Conservation (phyloP, 2,329 filamentous ascomycete genomes). For the Cadophora sp. region DNA sequence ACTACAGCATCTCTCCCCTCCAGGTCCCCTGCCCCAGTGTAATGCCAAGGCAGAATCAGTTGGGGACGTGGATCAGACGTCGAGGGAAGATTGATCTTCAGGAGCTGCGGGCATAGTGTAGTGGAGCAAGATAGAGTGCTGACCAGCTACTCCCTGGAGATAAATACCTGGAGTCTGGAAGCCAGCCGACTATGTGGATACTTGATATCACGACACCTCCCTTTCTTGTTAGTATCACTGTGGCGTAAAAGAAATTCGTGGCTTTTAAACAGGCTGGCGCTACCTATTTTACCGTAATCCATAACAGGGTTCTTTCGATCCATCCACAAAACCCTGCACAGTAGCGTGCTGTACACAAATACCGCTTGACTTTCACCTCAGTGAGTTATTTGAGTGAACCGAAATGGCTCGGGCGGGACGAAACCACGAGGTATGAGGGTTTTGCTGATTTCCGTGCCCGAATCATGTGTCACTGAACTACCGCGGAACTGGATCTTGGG, state of each 20-base stretch:
- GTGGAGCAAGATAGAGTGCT: constrained; percentile 2
- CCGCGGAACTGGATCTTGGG: background rate
- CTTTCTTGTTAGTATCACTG: background rate
- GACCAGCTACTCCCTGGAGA: background rate
- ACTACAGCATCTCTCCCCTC: background rate
- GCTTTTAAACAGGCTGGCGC: background rate
- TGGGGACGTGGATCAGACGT: constrained; percentile 8
- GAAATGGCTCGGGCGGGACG: background rate
- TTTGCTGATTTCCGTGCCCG: background rate
- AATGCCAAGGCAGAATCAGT: background rate
- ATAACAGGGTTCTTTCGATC: background rate
- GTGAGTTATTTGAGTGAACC: background rate
- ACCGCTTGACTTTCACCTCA: background rate
- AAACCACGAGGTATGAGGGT: background rate
- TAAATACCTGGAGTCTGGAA: background rate
- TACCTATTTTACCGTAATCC: constrained; percentile 9
- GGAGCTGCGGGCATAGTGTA: background rate
- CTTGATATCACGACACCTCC: background rate
- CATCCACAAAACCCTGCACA: background rate
- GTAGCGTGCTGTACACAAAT: background rate
- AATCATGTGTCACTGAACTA: background rate
- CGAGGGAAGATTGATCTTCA: background rate
- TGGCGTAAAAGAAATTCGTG: constrained; percentile 1
- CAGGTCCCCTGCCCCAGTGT: background rate
- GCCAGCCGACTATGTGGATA: background rate